These are phyloP conservation scores for Protomyces arabidopsidicola DNA, from an alignment of 1,139 yeast genomes.

Conservation along the genomic window DNA sequence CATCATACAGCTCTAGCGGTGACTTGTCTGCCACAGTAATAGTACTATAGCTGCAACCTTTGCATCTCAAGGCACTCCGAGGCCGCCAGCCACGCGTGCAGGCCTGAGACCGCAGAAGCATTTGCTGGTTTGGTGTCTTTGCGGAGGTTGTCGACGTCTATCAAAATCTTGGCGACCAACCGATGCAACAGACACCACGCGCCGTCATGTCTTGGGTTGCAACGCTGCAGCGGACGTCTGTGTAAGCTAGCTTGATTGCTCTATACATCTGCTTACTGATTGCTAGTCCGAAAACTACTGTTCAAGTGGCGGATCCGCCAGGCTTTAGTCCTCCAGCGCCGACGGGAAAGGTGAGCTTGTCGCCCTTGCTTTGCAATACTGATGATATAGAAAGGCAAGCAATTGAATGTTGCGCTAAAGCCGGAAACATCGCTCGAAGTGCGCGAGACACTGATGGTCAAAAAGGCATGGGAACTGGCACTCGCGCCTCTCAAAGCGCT, in stretches of 20 bases:
- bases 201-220: background rate
- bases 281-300: conserved; percentile 1
- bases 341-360: background rate
- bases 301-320: conserved; percentile 21
- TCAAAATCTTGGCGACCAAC: background rate
- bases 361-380: background rate
- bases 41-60: background rate
- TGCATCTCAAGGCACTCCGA: background rate
- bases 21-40: background rate
- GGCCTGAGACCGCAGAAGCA: background rate
- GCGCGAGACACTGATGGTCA: conserved; percentile 32
- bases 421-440: conserved; percentile 26
- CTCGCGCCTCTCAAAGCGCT: conserved; percentile 74
- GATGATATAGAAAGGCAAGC: background rate
- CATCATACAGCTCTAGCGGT: conserved; percentile 17
- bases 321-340: conserved; percentile 7
- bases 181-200: background rate
- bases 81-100: background rate
- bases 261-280: background rate
- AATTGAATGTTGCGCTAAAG: background rate
- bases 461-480: conserved; percentile 83
- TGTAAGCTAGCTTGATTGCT: background rate
- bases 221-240: background rate
- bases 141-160: background rate
- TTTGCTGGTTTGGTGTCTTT: background rate